Conservation (phyloP, 371 early-diverging fungal genomes). For the Mortierella sp. region DNA sequence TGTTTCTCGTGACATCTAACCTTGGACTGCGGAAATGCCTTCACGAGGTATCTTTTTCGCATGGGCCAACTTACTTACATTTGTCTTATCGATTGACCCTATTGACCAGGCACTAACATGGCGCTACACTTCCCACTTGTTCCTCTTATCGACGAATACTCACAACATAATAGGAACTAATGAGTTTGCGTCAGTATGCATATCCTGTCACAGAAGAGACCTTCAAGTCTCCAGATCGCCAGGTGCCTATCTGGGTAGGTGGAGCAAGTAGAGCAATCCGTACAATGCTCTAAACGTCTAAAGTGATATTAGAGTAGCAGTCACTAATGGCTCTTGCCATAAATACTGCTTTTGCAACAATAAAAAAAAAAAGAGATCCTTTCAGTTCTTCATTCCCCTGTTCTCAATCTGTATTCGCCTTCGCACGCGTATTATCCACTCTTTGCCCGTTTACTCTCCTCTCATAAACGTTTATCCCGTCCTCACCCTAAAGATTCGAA, state of each 20-base stretch:
- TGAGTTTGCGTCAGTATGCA: slow-evolving; percentile 24
- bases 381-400: slow-evolving; percentile 1
- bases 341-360: background rate
- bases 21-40: slow-evolving; percentile 65
- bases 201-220: slow-evolving; percentile 48
- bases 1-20: slow-evolving; percentile 77
- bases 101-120: too few species aligned
- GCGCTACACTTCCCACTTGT: too few species aligned
- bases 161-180: slow-evolving; percentile 28
- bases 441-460: background rate
- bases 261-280: slow-evolving; percentile 46
- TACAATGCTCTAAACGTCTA: slow-evolving; percentile 33
- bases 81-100: background rate
- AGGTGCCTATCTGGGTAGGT: slow-evolving; percentile 49
- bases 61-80: background rate
- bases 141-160: too few species aligned
- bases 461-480: background rate
- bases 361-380: slow-evolving; percentile 2
- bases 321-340: background rate
- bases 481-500: background rate
- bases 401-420: background rate
- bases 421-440: background rate
- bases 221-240: slow-evolving; percentile 39
- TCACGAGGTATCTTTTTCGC: slow-evolving; percentile 63
- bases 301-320: slow-evolving; percentile 5